phyloP scores from a whole-genome alignment of 1,284 basidiomycete species.

The Ganoderma meredithae region DNA sequence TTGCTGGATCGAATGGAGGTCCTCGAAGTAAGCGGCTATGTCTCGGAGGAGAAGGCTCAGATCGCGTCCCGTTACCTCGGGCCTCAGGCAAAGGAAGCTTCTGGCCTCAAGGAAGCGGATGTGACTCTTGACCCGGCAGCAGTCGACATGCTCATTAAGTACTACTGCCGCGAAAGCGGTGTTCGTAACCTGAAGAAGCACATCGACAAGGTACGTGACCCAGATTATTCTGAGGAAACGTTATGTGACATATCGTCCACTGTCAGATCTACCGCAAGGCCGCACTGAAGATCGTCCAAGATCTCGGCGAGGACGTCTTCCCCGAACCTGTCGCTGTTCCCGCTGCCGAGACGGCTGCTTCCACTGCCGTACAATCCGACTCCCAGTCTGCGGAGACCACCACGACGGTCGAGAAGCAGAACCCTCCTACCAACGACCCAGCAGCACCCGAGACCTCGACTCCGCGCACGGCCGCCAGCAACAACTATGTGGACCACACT shows the following conservation, averaged over 20 bases:
- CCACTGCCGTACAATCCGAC: slow-evolving; percentile 34
- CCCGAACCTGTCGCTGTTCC: slow-evolving; percentile 60
- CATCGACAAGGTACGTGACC: slow-evolving; percentile 82
- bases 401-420: slow-evolving; percentile 47
- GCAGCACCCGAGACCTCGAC: slow-evolving; percentile 40
- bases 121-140: slow-evolving; percentile 81
- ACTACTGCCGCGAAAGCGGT: slow-evolving; percentile 97
- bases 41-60: slow-evolving; percentile 94
- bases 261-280: slow-evolving; percentile 97
- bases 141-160: slow-evolving; percentile 93
- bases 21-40: slow-evolving; percentile 95
- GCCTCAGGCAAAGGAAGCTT: slow-evolving; percentile 93
- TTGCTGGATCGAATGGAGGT: slow-evolving; percentile 98
- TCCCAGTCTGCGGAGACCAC: slow-evolving; percentile 44
- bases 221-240: not conserved
- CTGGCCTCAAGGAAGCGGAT: slow-evolving; percentile 87
- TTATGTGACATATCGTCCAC: slow-evolving; percentile 11
- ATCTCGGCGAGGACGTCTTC: slow-evolving; percentile 89
- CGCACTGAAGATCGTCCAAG: slow-evolving; percentile 90
- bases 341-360: slow-evolving; percentile 35
- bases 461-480: slow-evolving; percentile 33
- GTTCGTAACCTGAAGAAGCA: slow-evolving; percentile 95
- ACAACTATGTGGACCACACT: slow-evolving; percentile 48
- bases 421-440: slow-evolving; percentile 47
- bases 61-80: slow-evolving; percentile 94